These are phyloP conservation scores for Dianthus caryophyllus DNA, from an alignment of 148 eudicot species.

Conservation along the genomic window DNA sequence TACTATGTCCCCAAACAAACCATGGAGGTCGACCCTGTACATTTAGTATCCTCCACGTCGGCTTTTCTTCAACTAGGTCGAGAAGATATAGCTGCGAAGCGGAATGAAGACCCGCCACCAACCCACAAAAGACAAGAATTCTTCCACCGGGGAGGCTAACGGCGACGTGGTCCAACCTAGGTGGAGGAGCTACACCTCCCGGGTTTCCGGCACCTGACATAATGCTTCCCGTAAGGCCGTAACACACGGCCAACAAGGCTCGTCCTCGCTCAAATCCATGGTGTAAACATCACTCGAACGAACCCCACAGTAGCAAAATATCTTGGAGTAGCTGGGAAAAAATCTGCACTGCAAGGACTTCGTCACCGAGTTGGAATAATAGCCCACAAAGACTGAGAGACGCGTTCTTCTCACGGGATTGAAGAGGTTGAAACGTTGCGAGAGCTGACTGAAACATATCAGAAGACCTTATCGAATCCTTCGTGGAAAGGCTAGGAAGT, in stretches of 20 bases:
- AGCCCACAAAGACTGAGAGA: slow-evolving; percentile 64
- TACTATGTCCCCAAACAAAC: no score
- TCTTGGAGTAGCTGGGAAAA: slow-evolving; percentile 75
- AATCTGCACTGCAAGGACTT: slow-evolving; percentile 64
- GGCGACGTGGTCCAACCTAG: no score
- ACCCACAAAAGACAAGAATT: slow-evolving; percentile 91
- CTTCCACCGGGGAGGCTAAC: no score
- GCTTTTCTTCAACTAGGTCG: slow-evolving; percentile 79
- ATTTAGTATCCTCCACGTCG: no score
- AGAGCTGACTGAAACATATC: slow-evolving; percentile 52
- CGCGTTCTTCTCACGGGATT: no score
- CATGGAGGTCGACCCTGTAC: no score
- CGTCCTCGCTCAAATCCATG: no score
- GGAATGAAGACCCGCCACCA: slow-evolving; percentile 95
- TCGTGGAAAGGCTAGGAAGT: slow-evolving; percentile 49
- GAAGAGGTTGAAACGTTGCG: slow-evolving; percentile 35
- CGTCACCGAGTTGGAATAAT: no score
- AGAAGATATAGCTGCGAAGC: slow-evolving; percentile 88
- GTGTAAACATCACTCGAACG: no score
- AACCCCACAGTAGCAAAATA: slow-evolving; percentile 88
- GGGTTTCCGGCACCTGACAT: slow-evolving; percentile 97
- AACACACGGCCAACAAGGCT: slow-evolving; percentile 88
- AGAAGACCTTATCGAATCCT: slow-evolving; percentile 42
- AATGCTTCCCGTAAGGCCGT: slow-evolving; percentile 82
- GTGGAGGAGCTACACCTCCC: no score